Conservation (phyloP, 2,329 filamentous ascomycete genomes). For the Aspergillus sp. region DNA sequence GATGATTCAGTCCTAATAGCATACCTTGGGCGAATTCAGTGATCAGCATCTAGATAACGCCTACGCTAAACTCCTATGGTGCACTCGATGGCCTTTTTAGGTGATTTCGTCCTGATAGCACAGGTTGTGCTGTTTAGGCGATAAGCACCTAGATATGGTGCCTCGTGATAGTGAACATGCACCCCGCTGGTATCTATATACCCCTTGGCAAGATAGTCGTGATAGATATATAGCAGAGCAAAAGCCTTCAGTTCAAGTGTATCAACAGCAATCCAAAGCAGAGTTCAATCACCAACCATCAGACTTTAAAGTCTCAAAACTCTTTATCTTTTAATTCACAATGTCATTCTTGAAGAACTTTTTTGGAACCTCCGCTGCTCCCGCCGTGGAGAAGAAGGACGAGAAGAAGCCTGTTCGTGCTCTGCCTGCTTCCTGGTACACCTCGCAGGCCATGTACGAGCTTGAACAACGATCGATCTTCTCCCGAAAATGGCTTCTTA, state of each 20-base stretch:
- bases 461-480: constrained; percentile 52
- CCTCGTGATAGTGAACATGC: no score
- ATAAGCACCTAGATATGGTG: no score
- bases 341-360: constrained; percentile 26
- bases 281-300: neutral
- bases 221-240: constrained; percentile 17
- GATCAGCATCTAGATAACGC: neutral
- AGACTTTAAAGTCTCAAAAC: constrained; percentile 2
- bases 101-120: constrained; percentile 9
- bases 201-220: constrained; percentile 2
- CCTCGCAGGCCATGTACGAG: constrained; percentile 38
- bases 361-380: constrained; percentile 19
- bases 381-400: constrained; percentile 8
- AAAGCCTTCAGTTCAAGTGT: constrained; percentile 4
- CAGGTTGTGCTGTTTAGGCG: neutral
- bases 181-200: constrained; percentile 1
- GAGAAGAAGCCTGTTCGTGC: constrained; percentile 20
- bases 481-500: constrained; percentile 43
- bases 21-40: neutral
- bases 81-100: constrained; percentile 9
- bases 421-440: constrained; percentile 47
- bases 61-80: neutral
- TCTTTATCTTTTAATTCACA: constrained; percentile 2
- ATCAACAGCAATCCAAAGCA: constrained; percentile 8
- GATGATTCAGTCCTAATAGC: constrained; percentile 5